These are phyloP conservation scores for Ceratocystis destructans DNA, from an alignment of 2,329 filamentous ascomycete genomes.

Conservation along the genomic window DNA sequence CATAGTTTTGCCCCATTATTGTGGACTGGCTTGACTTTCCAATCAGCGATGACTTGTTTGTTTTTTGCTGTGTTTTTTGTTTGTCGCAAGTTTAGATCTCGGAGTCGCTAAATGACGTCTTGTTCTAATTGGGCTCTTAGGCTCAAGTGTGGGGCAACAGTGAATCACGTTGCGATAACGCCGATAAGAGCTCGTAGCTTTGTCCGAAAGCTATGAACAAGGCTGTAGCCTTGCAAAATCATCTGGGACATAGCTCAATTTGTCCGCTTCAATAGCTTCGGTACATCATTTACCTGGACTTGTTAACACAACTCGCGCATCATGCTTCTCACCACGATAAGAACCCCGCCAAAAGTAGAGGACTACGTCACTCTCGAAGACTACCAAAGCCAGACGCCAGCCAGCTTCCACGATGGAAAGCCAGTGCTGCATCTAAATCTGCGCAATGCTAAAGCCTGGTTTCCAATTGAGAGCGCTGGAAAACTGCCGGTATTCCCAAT, in stretches of 20 bases:
- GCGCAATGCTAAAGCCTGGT: constrained; percentile 41
- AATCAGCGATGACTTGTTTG: background rate
- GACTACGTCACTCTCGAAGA: constrained; percentile 53
- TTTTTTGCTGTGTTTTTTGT: background rate
- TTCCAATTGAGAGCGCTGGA: constrained; percentile 41
- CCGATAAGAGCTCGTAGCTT: constrained; percentile 17
- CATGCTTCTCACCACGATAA: constrained; percentile 40
- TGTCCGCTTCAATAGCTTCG: background rate
- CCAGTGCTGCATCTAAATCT: constrained; percentile 56
- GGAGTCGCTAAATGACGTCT: constrained; percentile 14
- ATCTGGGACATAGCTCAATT: background rate
- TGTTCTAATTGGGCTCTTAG: background rate
- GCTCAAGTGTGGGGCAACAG: background rate
- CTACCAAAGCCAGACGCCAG: constrained; percentile 59
- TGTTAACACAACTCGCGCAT: constrained; percentile 15
- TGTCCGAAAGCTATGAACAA: background rate
- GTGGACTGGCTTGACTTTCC: background rate
- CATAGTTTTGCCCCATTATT: constrained; percentile 13
- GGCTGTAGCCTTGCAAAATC: constrained; percentile 15
- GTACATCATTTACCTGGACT: constrained; percentile 4
- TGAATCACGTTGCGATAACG: constrained; percentile 21
- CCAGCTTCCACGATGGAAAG: constrained; percentile 56
- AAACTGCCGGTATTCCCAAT: constrained; percentile 41
- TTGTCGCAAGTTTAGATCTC: background rate
- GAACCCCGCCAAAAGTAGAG: constrained; percentile 39